Conservation (phyloP, 768 basidiomycete species). For the Myochromella boudieri region DNA sequence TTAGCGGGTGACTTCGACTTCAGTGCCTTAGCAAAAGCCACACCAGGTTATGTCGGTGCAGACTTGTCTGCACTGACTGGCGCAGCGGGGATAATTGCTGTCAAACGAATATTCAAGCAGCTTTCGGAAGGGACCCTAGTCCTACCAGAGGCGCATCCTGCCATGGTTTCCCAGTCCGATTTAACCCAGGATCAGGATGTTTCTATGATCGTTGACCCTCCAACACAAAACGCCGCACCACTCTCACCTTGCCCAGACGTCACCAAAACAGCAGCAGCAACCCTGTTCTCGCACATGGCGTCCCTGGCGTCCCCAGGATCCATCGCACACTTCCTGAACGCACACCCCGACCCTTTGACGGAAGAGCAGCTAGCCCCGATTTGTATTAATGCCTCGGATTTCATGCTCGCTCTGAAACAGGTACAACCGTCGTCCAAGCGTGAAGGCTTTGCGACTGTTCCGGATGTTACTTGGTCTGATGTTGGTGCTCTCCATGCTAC, state of each 20-base stretch:
- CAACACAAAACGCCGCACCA: conserved; percentile 10
- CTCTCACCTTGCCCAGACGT: conserved; percentile 1
- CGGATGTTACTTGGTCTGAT: conserved; percentile 93
- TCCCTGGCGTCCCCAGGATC: conserved; percentile 46
- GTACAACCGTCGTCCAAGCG: conserved; percentile 96
- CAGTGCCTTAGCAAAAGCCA: conserved; percentile 80
- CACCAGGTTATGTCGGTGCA: conserved; percentile 96
- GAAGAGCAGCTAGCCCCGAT: conserved; percentile 77
- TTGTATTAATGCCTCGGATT: conserved; percentile 80
- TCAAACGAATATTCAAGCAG: conserved; percentile 91
- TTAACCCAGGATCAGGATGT: conserved; percentile 29
- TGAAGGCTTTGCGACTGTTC: conserved; percentile 97
- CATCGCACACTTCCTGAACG: conserved; percentile 86
- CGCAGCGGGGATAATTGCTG: conserved; percentile 93
- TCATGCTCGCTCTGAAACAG: conserved; percentile 75
- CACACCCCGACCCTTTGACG: conserved; percentile 82
- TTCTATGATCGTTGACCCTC: conserved; percentile 44
- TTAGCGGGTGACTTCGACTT: conserved; percentile 91
- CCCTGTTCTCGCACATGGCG: conserved; percentile 31
- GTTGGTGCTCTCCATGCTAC: conserved; percentile 87
- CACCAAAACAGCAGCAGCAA: conserved; percentile 1
- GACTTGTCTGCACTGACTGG: conserved; percentile 89
- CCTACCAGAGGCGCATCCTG: conserved; percentile 41
- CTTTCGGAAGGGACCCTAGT: conserved; percentile 65
- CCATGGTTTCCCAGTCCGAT: conserved; percentile 15